Conservation (phyloP, 164 flowering plant genomes). For the Aristolochia californica region DNA sequence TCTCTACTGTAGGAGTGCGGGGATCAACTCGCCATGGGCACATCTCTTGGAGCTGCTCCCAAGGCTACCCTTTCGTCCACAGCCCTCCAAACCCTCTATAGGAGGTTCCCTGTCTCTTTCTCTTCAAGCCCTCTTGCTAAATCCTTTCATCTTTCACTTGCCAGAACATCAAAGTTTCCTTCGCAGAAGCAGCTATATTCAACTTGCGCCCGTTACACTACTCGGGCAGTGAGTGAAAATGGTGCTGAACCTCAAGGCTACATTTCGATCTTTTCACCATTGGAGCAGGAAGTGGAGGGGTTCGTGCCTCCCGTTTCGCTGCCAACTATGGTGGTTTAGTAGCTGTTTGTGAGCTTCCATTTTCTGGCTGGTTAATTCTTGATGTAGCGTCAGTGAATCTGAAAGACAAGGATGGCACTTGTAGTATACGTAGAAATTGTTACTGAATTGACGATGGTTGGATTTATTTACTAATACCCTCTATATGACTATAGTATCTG, state of each 20-base stretch:
- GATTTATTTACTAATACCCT: no score
- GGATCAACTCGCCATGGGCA: slow-evolving; percentile 11
- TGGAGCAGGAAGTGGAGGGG: slow-evolving; percentile 83
- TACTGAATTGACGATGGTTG: no score
- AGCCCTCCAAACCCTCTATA: slow-evolving; percentile 29
- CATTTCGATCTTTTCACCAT: slow-evolving; percentile 70
- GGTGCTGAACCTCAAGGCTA: slow-evolving; percentile 37
- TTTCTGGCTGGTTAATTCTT: no score
- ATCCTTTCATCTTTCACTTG: slow-evolving; percentile 8
- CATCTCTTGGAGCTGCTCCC: slow-evolving; percentile 13
- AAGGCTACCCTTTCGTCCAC: slow-evolving; percentile 26
- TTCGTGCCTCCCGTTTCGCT: slow-evolving; percentile 69
- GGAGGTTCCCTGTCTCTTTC: slow-evolving; percentile 8
- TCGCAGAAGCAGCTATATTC: not conserved
- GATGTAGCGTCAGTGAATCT: no score
- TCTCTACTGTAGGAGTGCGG: no score
- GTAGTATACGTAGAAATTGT: no score
- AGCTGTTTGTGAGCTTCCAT: slow-evolving; percentile 30
- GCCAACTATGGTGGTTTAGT: slow-evolving; percentile 56
- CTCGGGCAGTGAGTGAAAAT: slow-evolving; percentile 34
- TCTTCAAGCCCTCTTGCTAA: not conserved
- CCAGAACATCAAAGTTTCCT: no score
- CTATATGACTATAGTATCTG: no score
- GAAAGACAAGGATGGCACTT: no score
- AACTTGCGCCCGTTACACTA: slow-evolving; percentile 16